Conservation (phyloP, 1,284 basidiomycete species). For the Tilletia horrida region DNA sequence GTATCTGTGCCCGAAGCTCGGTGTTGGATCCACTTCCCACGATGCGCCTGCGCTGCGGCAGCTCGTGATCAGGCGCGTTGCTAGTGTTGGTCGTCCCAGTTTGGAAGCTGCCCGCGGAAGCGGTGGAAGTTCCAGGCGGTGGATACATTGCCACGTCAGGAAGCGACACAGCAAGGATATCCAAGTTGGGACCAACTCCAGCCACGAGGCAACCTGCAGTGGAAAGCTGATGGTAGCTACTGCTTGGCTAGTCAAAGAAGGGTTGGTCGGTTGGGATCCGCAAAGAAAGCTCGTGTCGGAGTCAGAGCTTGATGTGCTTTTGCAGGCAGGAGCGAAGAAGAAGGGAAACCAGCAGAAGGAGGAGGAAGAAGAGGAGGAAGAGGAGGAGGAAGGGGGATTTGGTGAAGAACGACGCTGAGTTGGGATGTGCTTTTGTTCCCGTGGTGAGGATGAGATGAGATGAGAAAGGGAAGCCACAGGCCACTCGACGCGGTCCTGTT, state of each 20-base stretch:
- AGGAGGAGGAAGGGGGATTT: conserved; percentile 14
- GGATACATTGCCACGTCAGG: not conserved
- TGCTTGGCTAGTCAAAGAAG: not conserved
- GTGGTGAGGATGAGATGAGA: not conserved
- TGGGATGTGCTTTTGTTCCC: not conserved
- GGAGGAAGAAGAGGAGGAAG: conserved; percentile 16
- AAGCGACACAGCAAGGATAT: not conserved
- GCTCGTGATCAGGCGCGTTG: conserved; percentile 28
- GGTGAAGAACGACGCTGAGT: not conserved
- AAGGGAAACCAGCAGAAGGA: conserved; percentile 4
- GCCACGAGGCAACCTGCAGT: not conserved
- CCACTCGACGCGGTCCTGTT: too few relatives aligned
- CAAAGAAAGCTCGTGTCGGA: not conserved
- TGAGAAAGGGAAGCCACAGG: too few relatives aligned
- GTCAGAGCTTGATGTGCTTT: not conserved
- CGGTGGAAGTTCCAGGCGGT: not conserved
- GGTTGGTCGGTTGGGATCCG: not conserved
- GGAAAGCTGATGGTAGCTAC: not conserved
- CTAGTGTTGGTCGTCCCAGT: conserved; percentile 30
- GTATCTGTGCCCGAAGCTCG: conserved; percentile 35
- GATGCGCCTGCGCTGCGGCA: conserved; percentile 31
- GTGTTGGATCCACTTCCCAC: conserved; percentile 36
- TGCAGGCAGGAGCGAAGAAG: conserved; percentile 13
- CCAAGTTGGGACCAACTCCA: conserved; percentile 17
- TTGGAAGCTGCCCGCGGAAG: not conserved